Evolutionary conservation across 257 asterid species (phyloP).

Genomic region (Fraxinus pennsylvanica): DNA sequence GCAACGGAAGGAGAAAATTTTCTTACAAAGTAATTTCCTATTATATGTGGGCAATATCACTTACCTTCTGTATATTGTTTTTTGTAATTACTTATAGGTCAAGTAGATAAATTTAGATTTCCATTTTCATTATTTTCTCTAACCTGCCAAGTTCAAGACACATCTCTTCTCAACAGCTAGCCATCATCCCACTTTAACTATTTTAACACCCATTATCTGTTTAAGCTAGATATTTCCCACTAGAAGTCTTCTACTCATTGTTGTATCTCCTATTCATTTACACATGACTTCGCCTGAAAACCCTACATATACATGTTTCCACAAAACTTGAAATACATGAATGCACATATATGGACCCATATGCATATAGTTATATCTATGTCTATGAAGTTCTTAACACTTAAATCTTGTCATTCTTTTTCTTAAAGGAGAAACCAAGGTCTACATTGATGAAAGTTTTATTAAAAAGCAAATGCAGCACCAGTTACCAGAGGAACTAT

Average conservation of each 20-base stretch:
- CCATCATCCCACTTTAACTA: background rate
- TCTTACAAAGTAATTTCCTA: background rate
- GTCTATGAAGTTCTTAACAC: background rate
- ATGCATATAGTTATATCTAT: background rate
- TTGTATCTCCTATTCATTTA: background rate
- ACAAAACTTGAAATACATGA: background rate
- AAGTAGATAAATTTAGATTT: background rate
- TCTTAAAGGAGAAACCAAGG: background rate
- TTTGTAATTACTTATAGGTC: background rate
- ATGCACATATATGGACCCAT: background rate
- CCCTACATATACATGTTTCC: background rate
- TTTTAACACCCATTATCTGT: background rate
- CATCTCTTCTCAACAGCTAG: background rate
- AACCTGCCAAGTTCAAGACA: background rate
- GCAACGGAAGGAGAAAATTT: background rate
- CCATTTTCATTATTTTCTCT: background rate
- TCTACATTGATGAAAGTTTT: conserved; percentile 5
- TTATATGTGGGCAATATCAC: background rate
- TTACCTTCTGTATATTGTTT: background rate
- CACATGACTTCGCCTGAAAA: background rate
- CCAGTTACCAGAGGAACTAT: background rate
- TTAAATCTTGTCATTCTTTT: conserved; percentile 4
- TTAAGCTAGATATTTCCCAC: background rate
- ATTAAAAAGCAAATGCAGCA: conserved; percentile 1
- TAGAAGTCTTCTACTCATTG: background rate